Base-by-base conservation (phyloP, 2,329 filamentous ascomycete genomes). In the Diplodia mutila region DNA sequence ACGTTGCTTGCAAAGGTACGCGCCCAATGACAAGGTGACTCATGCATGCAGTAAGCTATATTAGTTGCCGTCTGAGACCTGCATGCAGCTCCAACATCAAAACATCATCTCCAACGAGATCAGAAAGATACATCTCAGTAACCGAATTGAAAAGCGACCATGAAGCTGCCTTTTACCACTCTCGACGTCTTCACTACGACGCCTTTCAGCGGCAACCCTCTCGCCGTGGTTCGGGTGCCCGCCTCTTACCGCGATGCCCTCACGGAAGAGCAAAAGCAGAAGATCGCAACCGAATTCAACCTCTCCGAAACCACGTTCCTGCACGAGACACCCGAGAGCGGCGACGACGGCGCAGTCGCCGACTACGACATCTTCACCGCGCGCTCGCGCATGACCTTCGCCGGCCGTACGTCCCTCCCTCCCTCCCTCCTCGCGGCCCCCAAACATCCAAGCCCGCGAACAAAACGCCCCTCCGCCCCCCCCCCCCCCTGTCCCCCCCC, bases 221-320 rank as follows among this genome's bases (percentile, higher is more conserved):
- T 88, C 1, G 85, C 82, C n/a, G 80, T 88, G n/a, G 81, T 87
- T 68, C 78, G 80, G 49, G 76, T 87, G 12, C 79, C 80, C 2
- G 68, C 73, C 53, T 70, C 73, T 6, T 37, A 46, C 69, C 72
- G 67, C 7, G 69, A 71, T 25, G 61, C 66, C 3, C 69, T 83
- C 53, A 81, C 77, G 11, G 84, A 85, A 64, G 75, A 76, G 46
- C 80, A 84, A 69, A 85, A 87, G 72, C 85, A 86, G 72, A 74
- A 71, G 49, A 83, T 88, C 66, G 84, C 85, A 3, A 76, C 77
- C 34, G 86, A 88, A 70, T 88, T 87, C 78, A 87, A 87, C 70
- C 78, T 85, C 42, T 86, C 85, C 0, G 86, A 88, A 69, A 86
- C 84, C 0, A 83, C 86, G 21, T 87, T 88, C 70, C 73, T 87